Base-by-base conservation (phyloP, 2,329 filamentous ascomycete species). In the Orbilia ellipsospora region DNA sequence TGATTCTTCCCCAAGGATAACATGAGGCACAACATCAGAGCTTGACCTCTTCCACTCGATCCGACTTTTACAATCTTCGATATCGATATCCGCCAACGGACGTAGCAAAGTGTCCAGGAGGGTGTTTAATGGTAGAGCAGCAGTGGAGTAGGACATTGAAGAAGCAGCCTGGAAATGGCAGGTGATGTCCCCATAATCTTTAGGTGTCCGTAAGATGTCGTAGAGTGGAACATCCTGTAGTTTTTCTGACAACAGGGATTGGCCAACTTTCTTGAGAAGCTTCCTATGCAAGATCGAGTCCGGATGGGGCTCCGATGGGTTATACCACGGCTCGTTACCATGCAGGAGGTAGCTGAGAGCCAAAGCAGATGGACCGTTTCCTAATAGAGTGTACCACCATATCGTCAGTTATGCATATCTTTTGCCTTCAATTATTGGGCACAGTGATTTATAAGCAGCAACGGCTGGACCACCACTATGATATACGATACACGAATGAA, bases 321-420 rank as follows among this genome's bases (percentile, higher is more conserved):
- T 81, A 78, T 89, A 89, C 79, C 84, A 85, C 4, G 88, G 88
- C 63, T 88, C 83, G 79, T 89, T 83, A 44, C 88, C 88, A 81
- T 89, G 87, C 28, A 89, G 84, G 51, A 89, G 88, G 80, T 87
- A 89, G 54, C 87, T 88, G 42, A 89, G 83, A 78, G 89, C 86
- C 81, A 89, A 84, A 61, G 88, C 86, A 60, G 88, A 87, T 54
- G 88, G 88, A 67, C 88, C 88, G 80, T 88, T 88, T 79, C 88
- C 88, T 88, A 45, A n/a, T 13, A 18, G 36, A 31, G 12, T 36
- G 31, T 36, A 36, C 10, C 3, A 36, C 5, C 1, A 2, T 36
- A 36, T 36, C 31, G 31, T 8, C 10, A 55, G 20, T 31, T 2
- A 23, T 28, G 15, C 44, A n/a, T 48, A 12, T 48, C 6, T 10